Percentiles rank a stretch among this genome's conserved stretches.
Evolutionary conservation across 805 yeast genomes (phyloP).

Genomic region (Maudiozyma barnettii): DNA sequence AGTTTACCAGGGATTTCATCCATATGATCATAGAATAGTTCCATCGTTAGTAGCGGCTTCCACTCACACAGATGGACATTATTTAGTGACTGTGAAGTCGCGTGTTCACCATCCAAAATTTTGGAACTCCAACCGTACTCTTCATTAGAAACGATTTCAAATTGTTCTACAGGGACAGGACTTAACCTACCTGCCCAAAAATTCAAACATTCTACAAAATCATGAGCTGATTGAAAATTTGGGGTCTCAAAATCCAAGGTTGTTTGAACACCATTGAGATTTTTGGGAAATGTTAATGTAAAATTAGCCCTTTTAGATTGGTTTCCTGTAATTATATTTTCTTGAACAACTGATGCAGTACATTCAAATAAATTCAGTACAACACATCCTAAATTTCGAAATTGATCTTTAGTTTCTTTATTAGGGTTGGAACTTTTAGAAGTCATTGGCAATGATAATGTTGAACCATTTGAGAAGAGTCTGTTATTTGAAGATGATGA

Average conservation of each 20-base stretch:
- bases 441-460: background rate
- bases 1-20: slow-evolving; percentile 5
- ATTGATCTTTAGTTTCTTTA: background rate
- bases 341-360: slow-evolving; percentile 22
- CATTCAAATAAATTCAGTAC: slow-evolving; percentile 23
- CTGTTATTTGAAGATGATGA: background rate
- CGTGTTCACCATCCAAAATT: slow-evolving; percentile 6
- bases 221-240: slow-evolving; percentile 55
- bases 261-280: slow-evolving; percentile 21
- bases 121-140: slow-evolving; percentile 69
- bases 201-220: slow-evolving; percentile 68
- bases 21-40: slow-evolving; percentile 17
- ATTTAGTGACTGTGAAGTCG: background rate
- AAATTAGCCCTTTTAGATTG: slow-evolving; percentile 13
- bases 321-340: slow-evolving; percentile 17
- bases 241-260: slow-evolving; percentile 55
- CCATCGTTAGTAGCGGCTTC: slow-evolving; percentile 19
- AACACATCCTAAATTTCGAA: slow-evolving; percentile 2
- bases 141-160: slow-evolving; percentile 57
- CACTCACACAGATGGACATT: slow-evolving; percentile 9
- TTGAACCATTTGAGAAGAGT: background rate
- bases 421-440: background rate
- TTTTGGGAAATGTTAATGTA: slow-evolving; percentile 17
- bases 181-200: slow-evolving; percentile 87
- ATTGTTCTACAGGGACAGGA: slow-evolving; percentile 62